phyloP scores from a whole-genome alignment of 1,139 yeast genomes.

The Kodamaea suecica region DNA sequence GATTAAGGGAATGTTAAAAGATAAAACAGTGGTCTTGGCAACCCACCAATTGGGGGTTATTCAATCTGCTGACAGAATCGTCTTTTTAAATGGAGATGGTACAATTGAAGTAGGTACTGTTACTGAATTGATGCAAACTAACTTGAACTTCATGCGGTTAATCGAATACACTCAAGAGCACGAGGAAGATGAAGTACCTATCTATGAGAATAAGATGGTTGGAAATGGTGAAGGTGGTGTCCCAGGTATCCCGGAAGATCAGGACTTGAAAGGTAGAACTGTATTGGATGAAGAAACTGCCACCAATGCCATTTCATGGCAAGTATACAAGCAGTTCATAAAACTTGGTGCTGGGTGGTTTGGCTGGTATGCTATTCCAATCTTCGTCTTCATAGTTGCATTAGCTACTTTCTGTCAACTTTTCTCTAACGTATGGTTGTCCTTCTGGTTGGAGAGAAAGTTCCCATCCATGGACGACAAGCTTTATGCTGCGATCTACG shows the following conservation, averaged over 20 bases:
- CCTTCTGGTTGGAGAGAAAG: slow-evolving; percentile 35
- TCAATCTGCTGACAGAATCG: slow-evolving; percentile 31
- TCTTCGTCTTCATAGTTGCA: slow-evolving; percentile 22
- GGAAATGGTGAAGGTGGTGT: too few species aligned
- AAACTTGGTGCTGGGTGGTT: slow-evolving; percentile 54
- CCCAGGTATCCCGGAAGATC: slow-evolving; percentile 2
- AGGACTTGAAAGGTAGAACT: slow-evolving; percentile 21
- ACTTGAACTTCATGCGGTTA: slow-evolving; percentile 26
- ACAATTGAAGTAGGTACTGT: slow-evolving; percentile 33
- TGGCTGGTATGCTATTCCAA: slow-evolving; percentile 31
- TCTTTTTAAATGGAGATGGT: slow-evolving; percentile 35
- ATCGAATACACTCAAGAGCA: slow-evolving; percentile 24
- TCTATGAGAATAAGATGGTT: not conserved
- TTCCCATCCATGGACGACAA: slow-evolving; percentile 19
- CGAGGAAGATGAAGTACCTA: slow-evolving; percentile 7
- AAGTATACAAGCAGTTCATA: slow-evolving; percentile 47
- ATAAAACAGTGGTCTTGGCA: slow-evolving; percentile 34
- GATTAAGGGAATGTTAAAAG: slow-evolving; percentile 28
- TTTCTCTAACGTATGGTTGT: slow-evolving; percentile 37
- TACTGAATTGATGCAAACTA: slow-evolving; percentile 24
- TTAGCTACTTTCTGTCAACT: slow-evolving; percentile 26
- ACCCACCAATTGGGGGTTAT: slow-evolving; percentile 38
- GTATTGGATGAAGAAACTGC: slow-evolving; percentile 39
- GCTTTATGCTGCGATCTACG: slow-evolving; percentile 32
- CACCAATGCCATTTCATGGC: slow-evolving; percentile 31